A percentile compares a stretch with the other conserved stretches of the same genome.
Conservation (phyloP, 495 filamentous ascomycete species). For the Podospora fimiseda region DNA sequence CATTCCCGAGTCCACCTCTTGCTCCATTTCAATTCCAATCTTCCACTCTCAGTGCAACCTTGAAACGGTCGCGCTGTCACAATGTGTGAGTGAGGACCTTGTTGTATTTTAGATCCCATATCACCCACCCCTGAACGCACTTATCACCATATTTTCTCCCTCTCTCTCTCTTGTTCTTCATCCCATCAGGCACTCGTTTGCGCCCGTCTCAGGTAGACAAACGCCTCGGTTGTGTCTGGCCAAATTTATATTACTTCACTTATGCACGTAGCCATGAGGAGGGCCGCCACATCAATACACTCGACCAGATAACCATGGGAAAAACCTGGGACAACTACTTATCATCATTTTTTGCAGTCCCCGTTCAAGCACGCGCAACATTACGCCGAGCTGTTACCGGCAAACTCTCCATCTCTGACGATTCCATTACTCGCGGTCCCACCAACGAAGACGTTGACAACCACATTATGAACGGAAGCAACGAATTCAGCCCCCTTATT, state of each 20-base stretch:
- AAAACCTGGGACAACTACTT: slow-evolving; percentile 2
- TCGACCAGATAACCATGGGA: slow-evolving; percentile 4
- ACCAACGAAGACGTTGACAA: neutral
- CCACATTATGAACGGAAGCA: slow-evolving; percentile 2
- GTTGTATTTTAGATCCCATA: neutral
- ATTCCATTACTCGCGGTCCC: neutral
- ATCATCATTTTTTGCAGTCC: slow-evolving; percentile 16
- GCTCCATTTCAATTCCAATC: too few species aligned
- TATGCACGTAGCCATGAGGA: slow-evolving; percentile 3
- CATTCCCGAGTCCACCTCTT: too few species aligned
- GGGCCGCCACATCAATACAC: neutral
- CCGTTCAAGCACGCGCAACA: slow-evolving; percentile 12
- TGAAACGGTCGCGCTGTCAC: neutral
- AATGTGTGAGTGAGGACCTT: slow-evolving; percentile 9
- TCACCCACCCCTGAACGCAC: too few species aligned
- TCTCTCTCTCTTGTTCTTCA: neutral
- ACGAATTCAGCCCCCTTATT: slow-evolving; percentile 10
- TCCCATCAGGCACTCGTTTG: neutral
- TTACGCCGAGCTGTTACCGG: slow-evolving; percentile 12
- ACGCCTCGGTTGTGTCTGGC: neutral
- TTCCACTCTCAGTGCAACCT: neutral
- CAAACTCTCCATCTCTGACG: slow-evolving; percentile 2
- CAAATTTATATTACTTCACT: too few species aligned
- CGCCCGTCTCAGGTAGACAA: neutral
- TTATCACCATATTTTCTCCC: too few species aligned